Base-by-base conservation (phyloP, 768 basidiomycete genomes). In the Calocybe cyanea region DNA sequence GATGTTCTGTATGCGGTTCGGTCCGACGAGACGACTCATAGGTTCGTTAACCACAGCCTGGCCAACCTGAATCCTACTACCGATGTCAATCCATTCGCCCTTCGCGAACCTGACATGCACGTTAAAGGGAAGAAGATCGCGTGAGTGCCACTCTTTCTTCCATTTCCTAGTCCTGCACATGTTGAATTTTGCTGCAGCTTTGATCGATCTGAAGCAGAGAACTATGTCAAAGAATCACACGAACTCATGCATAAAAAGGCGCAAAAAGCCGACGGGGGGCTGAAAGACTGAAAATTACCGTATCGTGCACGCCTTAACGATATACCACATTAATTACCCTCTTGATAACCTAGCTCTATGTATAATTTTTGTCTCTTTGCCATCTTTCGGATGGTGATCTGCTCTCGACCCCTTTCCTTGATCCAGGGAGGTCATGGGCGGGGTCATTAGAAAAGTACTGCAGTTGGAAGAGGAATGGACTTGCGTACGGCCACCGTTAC, bases 21-120 rank as follows among this genome's bases (percentile, higher is more conserved):
- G 56, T 91, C 89, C 13, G 94, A 97, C 63, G 94, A 97, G 62
- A 79, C 87, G 0, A 92, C 88, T 1, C 94, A 98, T 58, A 76
- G 92, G 40, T 97, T 97, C 58, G 92, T 95, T 52, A 98, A 98
- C 65, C 95, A 98, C 69, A 90, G 87, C 47, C 72, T 98, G 28
- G 95, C 93, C 3, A 93, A 92, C 66, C 73, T 99, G 40, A 69
- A 90, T 52, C 71, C 74, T 23, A 62, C 75, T 25, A 79, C 77
- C 28, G 95, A 97, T 63, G 81, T 91, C 55, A 96, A 94, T 58
- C 92, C 91, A 0, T 92, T 93, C 55, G 88, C 92, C 13, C 66
- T 96, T 20, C 79, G 83, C 18, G 94, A 98, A 59, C 92, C 94
- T 11, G 78, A 86, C 51, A 94, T 95, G 80, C 73, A 78, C 55